Base-by-base conservation (phyloP, 2,329 filamentous ascomycete species). In the Arthroderma sp. region DNA sequence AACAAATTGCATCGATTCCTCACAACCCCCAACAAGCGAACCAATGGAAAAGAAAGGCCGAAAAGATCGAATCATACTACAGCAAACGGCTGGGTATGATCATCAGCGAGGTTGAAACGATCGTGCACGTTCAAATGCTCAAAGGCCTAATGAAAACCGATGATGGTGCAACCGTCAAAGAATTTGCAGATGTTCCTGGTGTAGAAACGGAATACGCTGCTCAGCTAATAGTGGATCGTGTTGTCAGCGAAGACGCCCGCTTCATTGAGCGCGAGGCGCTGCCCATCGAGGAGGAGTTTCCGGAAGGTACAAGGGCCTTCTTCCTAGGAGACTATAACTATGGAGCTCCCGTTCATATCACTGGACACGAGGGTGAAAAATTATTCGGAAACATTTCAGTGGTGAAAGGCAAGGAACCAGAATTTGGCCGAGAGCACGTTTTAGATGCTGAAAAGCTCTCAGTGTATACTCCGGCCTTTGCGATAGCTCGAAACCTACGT, bases 261-360 rank as follows among this genome's bases (percentile, higher is more conserved):
- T 98, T 98, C 66, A 76, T 96, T 43, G 91, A 98, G 66, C 83
- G 80, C 56, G 81, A 75, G 8, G 88, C 91, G n/a, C 59, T 94
- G 4, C 83, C 89, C 1, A 82, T 98, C 31, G 83, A 88, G 53
- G 81, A 95, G 61, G 91, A 98, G 57, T 96, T 95, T 51, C 88
- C 91, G 0, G 66, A 80, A 45, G 82, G 80, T 34, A 84, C 86
- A 1, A 77, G 82, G 45, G 87, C 84, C 1, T 98, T 98, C 68
- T 96, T 94, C 70, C 69, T 98, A 2, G 91, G 91, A 39, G 88
- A 95, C 33, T 93, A 83, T 65, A 86, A 86, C 43, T 96, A 94
- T 56, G 91, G 91, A 10, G 78, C 88, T 33, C 89, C 91, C 3
- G 68, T 94, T n/a, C 80, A 91, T 60, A 79, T 98, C 22, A 75